Evolutionary conservation across 1,284 basidiomycete genomes (phyloP).

Genomic region (Ceratorhiza oryzae-sativae): DNA sequence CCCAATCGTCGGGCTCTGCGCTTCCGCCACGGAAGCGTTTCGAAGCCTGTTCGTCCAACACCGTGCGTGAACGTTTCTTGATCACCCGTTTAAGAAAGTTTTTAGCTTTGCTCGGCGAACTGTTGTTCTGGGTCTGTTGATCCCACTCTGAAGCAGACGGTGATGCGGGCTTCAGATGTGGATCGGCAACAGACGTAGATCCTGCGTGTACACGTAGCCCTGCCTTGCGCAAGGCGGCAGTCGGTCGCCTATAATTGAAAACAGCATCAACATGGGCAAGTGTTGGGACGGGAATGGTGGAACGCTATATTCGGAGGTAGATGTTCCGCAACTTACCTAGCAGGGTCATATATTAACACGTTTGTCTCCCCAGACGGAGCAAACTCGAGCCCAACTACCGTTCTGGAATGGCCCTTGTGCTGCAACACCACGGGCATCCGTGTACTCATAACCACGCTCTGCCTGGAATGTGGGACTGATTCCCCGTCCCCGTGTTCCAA

Average conservation of each 20-base stretch:
- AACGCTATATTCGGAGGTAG: neutral
- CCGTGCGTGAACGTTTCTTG: conserved; percentile 17
- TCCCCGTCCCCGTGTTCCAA: conserved; percentile 44
- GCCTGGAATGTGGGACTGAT: conserved; percentile 42
- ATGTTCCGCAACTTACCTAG: conserved; percentile 58
- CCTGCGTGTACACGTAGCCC: conserved; percentile 20
- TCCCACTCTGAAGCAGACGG: neutral
- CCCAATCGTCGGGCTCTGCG: conserved; percentile 17
- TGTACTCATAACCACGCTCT: conserved; percentile 63
- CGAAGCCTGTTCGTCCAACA: conserved; percentile 13
- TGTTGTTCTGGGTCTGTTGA: neutral
- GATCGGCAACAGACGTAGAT: neutral
- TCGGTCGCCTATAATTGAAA: conserved; percentile 26
- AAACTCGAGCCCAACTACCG: conserved; percentile 81
- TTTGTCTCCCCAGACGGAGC: conserved; percentile 63
- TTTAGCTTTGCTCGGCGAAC: conserved; percentile 20
- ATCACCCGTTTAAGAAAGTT: conserved; percentile 30
- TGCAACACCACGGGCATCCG: conserved; percentile 79
- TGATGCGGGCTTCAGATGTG: neutral
- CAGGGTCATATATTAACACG: conserved; percentile 80
- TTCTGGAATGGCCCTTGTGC: conserved; percentile 83
- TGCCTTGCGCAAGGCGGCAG: conserved; percentile 4
- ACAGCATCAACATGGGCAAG: neutral
- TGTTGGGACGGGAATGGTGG: neutral
- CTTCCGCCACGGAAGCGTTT: conserved; percentile 24